Percentiles rank a stretch among this genome's conserved stretches.
These are phyloP conservation scores for Calophaca sinica DNA, from an alignment of 306 rosid species.

Conservation along the genomic window DNA sequence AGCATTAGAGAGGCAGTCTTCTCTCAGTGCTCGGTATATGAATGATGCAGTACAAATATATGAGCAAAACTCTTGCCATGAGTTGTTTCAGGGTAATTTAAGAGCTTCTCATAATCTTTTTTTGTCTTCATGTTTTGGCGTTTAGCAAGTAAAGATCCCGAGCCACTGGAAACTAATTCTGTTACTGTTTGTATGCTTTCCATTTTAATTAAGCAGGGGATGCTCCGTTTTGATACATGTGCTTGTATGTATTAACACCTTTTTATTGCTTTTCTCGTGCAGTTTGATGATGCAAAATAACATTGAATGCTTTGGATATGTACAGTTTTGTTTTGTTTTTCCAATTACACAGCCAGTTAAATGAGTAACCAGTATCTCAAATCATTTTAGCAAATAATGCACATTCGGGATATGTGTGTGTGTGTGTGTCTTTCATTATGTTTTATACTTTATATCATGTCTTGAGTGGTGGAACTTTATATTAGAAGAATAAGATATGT, in stretches of 20 bases:
- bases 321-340: not conserved
- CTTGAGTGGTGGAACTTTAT: not conserved
- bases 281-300: slow-evolving; percentile 28
- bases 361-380: not conserved
- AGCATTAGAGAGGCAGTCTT: slow-evolving; percentile 62
- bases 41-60: slow-evolving; percentile 53
- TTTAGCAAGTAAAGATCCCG: not conserved
- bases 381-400: slow-evolving; percentile 1
- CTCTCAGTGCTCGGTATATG: slow-evolving; percentile 56
- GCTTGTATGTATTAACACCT: slow-evolving; percentile 1
- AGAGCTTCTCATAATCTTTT: slow-evolving; percentile 25
- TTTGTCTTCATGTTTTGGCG: slow-evolving; percentile 19
- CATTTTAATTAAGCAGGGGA: slow-evolving; percentile 35
- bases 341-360: not conserved
- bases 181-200: slow-evolving; percentile 12
- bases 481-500: slow-evolving; percentile 19
- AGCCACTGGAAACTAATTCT: slow-evolving; percentile 25
- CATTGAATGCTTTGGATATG: not conserved
- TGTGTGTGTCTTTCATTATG: not conserved
- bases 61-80: slow-evolving; percentile 50
- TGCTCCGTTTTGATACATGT: not conserved
- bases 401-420: not conserved
- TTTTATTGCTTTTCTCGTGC: slow-evolving; percentile 22
- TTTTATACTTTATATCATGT: not conserved
- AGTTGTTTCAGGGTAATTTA: slow-evolving; percentile 76